These are phyloP conservation scores for Rhizopogon vinicolor DNA, from an alignment of 768 basidiomycete species.

Conservation along the genomic window DNA sequence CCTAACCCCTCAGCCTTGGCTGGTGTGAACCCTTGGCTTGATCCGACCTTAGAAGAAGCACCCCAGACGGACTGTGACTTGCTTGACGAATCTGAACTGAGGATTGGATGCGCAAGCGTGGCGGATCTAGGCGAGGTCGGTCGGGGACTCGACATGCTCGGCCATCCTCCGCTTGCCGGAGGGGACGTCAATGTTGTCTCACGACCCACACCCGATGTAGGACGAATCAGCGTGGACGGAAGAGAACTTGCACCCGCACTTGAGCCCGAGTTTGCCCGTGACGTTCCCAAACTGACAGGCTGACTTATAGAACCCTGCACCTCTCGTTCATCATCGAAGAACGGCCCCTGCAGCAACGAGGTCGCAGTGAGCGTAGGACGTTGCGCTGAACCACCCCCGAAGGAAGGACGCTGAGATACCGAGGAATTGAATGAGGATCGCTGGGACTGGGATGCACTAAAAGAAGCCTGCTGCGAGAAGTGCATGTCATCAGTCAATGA, in stretches of 20 bases:
- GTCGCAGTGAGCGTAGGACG: background rate
- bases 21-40: slow-evolving; percentile 6
- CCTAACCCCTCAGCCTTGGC: slow-evolving; percentile 13
- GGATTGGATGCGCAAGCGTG: slow-evolving; percentile 12
- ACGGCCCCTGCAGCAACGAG: slow-evolving; percentile 2
- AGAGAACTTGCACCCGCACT: slow-evolving; percentile 8
- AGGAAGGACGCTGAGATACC: slow-evolving; percentile 5
- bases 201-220: background rate
- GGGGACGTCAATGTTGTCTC: background rate
- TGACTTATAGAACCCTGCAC: slow-evolving; percentile 6
- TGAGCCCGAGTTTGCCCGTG: slow-evolving; percentile 10
- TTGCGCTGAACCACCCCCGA: background rate
- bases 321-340: slow-evolving; percentile 14
- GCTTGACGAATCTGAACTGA: slow-evolving; percentile 4
- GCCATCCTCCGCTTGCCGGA: slow-evolving; percentile 1
- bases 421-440: slow-evolving; percentile 11
- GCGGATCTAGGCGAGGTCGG: slow-evolving; percentile 5
- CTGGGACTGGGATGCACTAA: slow-evolving; percentile 13
- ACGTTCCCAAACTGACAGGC: background rate
- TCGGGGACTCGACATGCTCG: background rate
- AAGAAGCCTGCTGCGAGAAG: slow-evolving; percentile 15
- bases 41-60: slow-evolving; percentile 11
- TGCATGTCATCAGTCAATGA: slow-evolving; percentile 13
- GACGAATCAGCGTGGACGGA: background rate
- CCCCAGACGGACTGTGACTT: slow-evolving; percentile 11